phyloP scores from a whole-genome alignment of 129 eudicot species.

The Scalesia atractyloides region DNA sequence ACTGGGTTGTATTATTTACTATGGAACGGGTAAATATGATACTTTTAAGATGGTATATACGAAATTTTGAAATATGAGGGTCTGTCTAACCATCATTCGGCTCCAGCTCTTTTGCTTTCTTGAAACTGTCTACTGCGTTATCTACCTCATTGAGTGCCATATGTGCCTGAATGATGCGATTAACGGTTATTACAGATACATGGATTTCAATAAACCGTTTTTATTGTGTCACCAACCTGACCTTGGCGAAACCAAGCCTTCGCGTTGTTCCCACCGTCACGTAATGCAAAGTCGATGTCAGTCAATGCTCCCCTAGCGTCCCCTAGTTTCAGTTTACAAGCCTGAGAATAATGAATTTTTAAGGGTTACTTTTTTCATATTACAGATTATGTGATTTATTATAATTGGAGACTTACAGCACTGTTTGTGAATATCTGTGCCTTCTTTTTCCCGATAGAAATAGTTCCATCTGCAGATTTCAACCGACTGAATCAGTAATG shows the following conservation, averaged over 20 bases:
- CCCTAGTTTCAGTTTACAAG: slow-evolving; percentile 89
- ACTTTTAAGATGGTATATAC: neutral
- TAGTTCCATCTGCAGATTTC: slow-evolving; percentile 53
- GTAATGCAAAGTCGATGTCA: slow-evolving; percentile 88
- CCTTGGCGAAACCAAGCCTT: slow-evolving; percentile 97
- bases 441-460: slow-evolving; percentile 65
- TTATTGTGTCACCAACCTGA: slow-evolving; percentile 61
- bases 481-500: neutral
- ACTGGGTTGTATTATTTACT: neutral
- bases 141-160: slow-evolving; percentile 91
- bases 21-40: neutral
- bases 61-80: slow-evolving; percentile 8
- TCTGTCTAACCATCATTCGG: slow-evolving; percentile 79
- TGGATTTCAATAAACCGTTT: neutral
- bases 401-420: slow-evolving; percentile 60
- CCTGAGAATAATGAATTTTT: slow-evolving; percentile 53
- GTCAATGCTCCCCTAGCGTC: slow-evolving; percentile 81
- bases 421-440: slow-evolving; percentile 92
- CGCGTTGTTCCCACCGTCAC: slow-evolving; percentile 77
- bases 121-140: slow-evolving; percentile 85
- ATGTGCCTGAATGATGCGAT: slow-evolving; percentile 56
- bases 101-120: slow-evolving; percentile 79
- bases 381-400: neutral
- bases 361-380: too few species aligned
- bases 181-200: neutral